These are phyloP conservation scores for Xylariomycetidae sp. DNA, from an alignment of 2,329 filamentous ascomycete genomes.

Conservation along the genomic window DNA sequence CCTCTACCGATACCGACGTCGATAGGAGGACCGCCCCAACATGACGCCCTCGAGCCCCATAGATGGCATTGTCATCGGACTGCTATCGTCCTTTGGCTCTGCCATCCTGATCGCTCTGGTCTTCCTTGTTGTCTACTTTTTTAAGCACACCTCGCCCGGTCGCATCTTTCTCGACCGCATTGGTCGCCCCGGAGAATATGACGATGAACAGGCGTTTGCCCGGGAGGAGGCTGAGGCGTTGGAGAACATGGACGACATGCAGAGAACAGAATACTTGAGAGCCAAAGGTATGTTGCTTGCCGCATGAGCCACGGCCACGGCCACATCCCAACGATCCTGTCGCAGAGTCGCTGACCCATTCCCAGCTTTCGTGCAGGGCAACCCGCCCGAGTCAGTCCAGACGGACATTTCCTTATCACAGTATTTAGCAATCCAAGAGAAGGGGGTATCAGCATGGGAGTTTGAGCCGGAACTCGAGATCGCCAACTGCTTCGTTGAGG, in stretches of 20 bases:
- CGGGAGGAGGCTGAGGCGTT: constrained; percentile 92
- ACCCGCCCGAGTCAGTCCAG: constrained; percentile 89
- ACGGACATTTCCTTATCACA: constrained; percentile 97
- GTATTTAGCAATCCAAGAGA: constrained; percentile 97
- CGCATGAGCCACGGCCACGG: constrained; percentile 2
- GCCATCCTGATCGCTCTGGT: constrained; percentile 77
- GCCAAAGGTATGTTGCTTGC: constrained; percentile 71
- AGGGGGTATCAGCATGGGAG: constrained; percentile 99
- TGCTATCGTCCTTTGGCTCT: constrained; percentile 90
- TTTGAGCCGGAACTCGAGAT: constrained; percentile 99
- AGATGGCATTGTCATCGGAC: constrained; percentile 84
- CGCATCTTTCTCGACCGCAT: constrained; percentile 91
- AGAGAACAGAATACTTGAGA: constrained; percentile 82
- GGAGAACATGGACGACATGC: constrained; percentile 91
- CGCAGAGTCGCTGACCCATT: constrained; percentile 1
- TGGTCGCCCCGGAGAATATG: constrained; percentile 89
- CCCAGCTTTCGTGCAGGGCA: constrained; percentile 84
- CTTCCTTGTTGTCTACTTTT: constrained; percentile 82
- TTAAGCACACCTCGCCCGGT: constrained; percentile 81
- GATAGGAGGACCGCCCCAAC: constrained; percentile 8
- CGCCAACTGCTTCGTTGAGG: constrained; percentile 97
- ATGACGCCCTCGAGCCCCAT: constrained; percentile 31
- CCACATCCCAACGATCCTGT: not conserved
- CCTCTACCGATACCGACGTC: constrained; percentile 6
- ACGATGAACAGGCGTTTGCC: constrained; percentile 92